Evolutionary conservation across 345 rosid genomes (phyloP), one percentile per base, ranked within the genome.

Genomic region (Euphorbia pulcherrima): DNA sequence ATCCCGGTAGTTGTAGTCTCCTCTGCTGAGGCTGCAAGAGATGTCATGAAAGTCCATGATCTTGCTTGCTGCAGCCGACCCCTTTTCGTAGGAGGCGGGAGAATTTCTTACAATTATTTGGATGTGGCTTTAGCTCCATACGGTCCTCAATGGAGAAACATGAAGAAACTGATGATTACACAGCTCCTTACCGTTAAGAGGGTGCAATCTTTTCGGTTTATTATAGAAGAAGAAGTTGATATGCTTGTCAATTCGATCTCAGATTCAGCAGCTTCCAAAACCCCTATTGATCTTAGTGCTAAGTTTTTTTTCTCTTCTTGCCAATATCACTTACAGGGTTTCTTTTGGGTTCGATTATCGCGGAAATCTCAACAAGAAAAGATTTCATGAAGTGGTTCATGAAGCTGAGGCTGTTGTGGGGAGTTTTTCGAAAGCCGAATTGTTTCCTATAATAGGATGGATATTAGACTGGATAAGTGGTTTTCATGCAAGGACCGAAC

Each of bases 401-500:
- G n/a, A n/a, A n/a, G n/a, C n/a, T 2, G 64, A 57, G 62, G 50
- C 46, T 8, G 68, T 85, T 24, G 0, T 54, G 14, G 82, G 73
- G 21, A 60, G 79, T 48, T 69, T 81, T n/a, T 75, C 79, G 5
- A 80, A 83, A 0, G 71, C 60, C 0, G 86, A n/a, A n/a, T n/a
- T n/a, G n/a, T n/a, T n/a, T n/a, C n/a, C n/a, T n/a, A n/a, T n/a
- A n/a, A n/a, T n/a, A n/a, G n/a, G n/a, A n/a, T n/a, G n/a, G n/a
- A n/a, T n/a, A n/a, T n/a, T n/a, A n/a, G n/a, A n/a, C n/a, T n/a
- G n/a, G n/a, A n/a, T n/a, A n/a, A n/a, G n/a, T n/a, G n/a, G n/a
- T n/a, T n/a, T n/a, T n/a, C n/a, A n/a, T n/a, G n/a, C n/a, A n/a
- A n/a, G n/a, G n/a, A n/a, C n/a, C n/a, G n/a, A n/a, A n/a, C n/a